phyloP scores from a whole-genome alignment of 129 eudicot species.

The Tanacetum coccineum region DNA sequence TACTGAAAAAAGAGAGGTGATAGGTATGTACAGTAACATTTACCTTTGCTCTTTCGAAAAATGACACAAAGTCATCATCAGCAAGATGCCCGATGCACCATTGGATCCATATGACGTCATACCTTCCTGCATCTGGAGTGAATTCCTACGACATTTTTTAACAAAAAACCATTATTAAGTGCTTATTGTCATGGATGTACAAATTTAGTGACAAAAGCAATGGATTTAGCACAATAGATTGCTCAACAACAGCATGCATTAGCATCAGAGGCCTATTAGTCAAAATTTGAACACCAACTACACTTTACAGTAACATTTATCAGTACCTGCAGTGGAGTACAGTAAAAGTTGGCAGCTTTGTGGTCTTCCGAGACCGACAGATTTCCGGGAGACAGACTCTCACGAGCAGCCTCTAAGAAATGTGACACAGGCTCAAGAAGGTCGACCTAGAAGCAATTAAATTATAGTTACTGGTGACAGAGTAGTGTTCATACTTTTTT shows the following conservation, averaged over 20 bases:
- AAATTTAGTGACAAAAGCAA: background rate
- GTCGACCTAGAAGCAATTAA: constrained; percentile 63
- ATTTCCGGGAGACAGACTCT: constrained; percentile 62
- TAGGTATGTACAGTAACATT: constrained; percentile 2
- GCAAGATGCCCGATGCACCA: constrained; percentile 99
- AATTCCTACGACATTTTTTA: constrained; percentile 56
- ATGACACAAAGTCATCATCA: constrained; percentile 84
- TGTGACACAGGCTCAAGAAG: constrained; percentile 98
- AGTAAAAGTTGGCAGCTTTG: constrained; percentile 76
- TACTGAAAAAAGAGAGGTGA: constrained; percentile 1
- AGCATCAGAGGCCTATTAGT: background rate
- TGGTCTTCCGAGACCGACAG: constrained; percentile 50
- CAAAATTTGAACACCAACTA: background rate
- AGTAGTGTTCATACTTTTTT: background rate
- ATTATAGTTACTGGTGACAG: background rate
- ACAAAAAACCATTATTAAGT: background rate
- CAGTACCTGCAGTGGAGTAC: constrained; percentile 84
- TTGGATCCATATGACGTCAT: constrained; percentile 92
- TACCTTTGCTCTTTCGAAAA: constrained; percentile 93
- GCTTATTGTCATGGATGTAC: background rate
- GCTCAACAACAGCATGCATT: background rate
- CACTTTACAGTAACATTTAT: background rate
- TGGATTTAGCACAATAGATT: background rate
- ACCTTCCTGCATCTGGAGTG: constrained; percentile 79
- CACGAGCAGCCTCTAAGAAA: constrained; percentile 85